These are phyloP conservation scores for Irpex lacteus DNA, from an alignment of 1,284 basidiomycete genomes.

Conservation along the genomic window DNA sequence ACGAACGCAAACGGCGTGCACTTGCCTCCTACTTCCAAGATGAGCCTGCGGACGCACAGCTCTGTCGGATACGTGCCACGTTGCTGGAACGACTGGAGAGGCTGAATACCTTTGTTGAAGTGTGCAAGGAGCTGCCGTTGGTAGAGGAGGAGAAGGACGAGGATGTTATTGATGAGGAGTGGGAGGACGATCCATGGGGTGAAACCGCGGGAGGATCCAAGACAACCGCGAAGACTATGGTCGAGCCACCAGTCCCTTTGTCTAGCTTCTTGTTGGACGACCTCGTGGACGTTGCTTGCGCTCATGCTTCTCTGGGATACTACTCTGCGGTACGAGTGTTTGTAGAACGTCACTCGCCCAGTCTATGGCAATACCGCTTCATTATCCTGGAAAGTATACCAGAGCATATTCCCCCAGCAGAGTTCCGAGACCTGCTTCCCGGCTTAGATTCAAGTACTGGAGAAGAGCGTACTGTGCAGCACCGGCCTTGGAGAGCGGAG, in stretches of 20 bases:
- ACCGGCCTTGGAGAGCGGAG: slow-evolving; percentile 44
- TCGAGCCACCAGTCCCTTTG: slow-evolving; percentile 49
- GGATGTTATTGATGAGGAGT: slow-evolving; percentile 47
- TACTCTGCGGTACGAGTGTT: slow-evolving; percentile 59
- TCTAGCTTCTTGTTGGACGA: slow-evolving; percentile 60
- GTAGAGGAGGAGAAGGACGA: slow-evolving; percentile 21
- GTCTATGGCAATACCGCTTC: slow-evolving; percentile 71
- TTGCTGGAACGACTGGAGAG: slow-evolving; percentile 64
- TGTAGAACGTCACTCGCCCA: slow-evolving; percentile 49
- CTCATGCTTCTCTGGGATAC: slow-evolving; percentile 62
- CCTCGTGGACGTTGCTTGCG: slow-evolving; percentile 56
- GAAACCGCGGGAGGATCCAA: slow-evolving; percentile 32
- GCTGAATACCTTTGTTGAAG: slow-evolving; percentile 64
- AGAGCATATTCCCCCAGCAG: slow-evolving; percentile 62
- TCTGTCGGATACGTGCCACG: slow-evolving; percentile 59
- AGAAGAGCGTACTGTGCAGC: slow-evolving; percentile 36
- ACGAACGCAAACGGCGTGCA: slow-evolving; percentile 22
- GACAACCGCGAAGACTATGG: background rate
- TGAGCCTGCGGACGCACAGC: slow-evolving; percentile 53
- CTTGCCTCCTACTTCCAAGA: slow-evolving; percentile 51
- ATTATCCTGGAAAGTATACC: slow-evolving; percentile 73
- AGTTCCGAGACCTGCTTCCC: slow-evolving; percentile 66
- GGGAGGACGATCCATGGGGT: slow-evolving; percentile 84
- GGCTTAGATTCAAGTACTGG: slow-evolving; percentile 46
- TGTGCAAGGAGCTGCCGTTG: slow-evolving; percentile 41